These are phyloP conservation scores for Rhytidiadelphus loreus DNA, from an alignment of 225 moss, liverwort and hornwort genomes.

Conservation along the genomic window DNA sequence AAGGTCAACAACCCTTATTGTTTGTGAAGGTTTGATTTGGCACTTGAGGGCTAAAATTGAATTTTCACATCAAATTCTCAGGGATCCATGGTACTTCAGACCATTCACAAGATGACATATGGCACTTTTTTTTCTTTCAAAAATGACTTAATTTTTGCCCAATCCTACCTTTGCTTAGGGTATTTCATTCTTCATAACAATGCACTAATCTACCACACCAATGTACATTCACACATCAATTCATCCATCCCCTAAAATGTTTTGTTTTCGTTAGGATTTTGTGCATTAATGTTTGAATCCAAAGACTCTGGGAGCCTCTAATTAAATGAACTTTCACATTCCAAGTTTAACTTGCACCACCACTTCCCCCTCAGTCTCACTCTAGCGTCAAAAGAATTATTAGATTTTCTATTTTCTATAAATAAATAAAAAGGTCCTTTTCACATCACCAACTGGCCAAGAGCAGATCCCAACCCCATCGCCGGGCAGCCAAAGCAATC, in stretches of 20 bases:
- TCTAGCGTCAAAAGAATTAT: neutral
- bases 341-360: neutral
- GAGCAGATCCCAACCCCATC: neutral
- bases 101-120: too few species aligned
- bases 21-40: too few species aligned
- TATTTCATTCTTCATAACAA: neutral
- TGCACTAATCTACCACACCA: neutral
- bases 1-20: too few species aligned
- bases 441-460: neutral
- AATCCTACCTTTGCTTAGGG: too few species aligned
- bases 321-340: neutral
- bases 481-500: neutral
- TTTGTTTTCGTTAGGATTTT: neutral
- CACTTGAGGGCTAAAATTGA: too few species aligned
- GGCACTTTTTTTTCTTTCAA: too few species aligned
- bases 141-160: too few species aligned
- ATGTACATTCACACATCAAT: neutral
- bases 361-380: neutral
- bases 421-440: neutral
- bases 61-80: too few species aligned
- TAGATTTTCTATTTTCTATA: neutral
- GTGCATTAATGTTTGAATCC: neutral
- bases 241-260: accelerated
- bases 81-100: too few species aligned
- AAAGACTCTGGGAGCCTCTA: neutral